A percentile compares a stretch with the other conserved stretches of the same genome.
Conservation (phyloP, 306 rosid genomes). For the Ochetophila trinervis region DNA sequence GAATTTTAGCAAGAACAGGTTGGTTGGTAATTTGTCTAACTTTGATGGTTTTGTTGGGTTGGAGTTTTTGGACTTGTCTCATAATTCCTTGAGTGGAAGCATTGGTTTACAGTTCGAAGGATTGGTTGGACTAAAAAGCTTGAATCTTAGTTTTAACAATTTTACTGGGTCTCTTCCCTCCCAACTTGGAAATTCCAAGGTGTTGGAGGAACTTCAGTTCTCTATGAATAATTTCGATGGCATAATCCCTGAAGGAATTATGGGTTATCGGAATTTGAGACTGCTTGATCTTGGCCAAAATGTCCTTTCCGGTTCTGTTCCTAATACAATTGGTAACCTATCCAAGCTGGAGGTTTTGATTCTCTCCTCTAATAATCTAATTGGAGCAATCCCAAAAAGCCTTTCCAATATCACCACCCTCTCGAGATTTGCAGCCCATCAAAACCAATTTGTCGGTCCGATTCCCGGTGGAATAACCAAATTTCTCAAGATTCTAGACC, state of each 20-base stretch:
- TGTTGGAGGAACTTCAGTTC: conserved; percentile 60
- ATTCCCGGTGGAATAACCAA: conserved; percentile 53
- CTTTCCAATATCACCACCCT: conserved; percentile 40
- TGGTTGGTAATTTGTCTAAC: conserved; percentile 41
- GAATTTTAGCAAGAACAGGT: conserved; percentile 48
- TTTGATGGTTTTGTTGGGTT: conserved; percentile 55
- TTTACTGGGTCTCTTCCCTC: conserved; percentile 48
- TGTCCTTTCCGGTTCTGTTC: conserved; percentile 30
- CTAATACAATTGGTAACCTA: conserved; percentile 42
- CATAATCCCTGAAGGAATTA: conserved; percentile 41
- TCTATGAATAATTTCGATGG: conserved; percentile 34
- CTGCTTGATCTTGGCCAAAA: conserved; percentile 47
- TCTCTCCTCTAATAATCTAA: conserved; percentile 49
- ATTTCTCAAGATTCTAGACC: conserved; percentile 50
- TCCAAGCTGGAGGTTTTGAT: conserved; percentile 53
- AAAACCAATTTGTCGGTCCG: conserved; percentile 38
- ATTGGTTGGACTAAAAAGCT: conserved; percentile 43
- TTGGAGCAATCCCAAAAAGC: conserved; percentile 47
- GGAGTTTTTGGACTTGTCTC: conserved; percentile 63
- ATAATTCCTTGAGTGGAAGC: conserved; percentile 19
- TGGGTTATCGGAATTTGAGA: conserved; percentile 39
- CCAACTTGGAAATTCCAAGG: conserved; percentile 42
- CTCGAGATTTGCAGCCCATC: conserved; percentile 61
- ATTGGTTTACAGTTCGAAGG: conserved; percentile 40
- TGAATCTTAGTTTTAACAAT: conserved; percentile 34